Evolutionary conservation across 805 yeast genomes (phyloP), one percentile per base, ranked within the genome.

Genomic region (Metschnikowia cerradonensis): DNA sequence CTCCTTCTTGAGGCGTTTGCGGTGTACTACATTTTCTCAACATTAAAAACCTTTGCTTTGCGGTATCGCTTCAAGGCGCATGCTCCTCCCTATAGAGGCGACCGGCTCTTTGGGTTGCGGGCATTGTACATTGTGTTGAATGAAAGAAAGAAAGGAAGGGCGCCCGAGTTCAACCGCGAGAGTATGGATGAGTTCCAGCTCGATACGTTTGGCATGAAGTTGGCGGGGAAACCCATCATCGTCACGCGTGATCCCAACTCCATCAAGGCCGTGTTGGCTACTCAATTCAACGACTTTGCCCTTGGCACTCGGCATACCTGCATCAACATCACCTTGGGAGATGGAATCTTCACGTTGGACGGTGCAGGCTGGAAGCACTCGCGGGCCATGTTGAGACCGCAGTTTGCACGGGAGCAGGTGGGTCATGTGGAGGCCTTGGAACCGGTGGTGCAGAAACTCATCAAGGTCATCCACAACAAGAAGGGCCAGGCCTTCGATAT

Each of bases 281-380:
- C 66, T 5, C 66, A 63, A 40, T 63, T 63, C 44, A 56, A 55
- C 38, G 67, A 63, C 51, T 63, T 60, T 48, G 54, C 59, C 15
- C 55, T 63, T 35, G 67, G 67, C 3, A 52, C 53, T 15, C 62
- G 67, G 43, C 62, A 60, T 46, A 48, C 58, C 33, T 58, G 57
- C 36, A 52, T 63, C 45, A 42, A 43, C 37, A 57, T 65, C 6
- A 54, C 59, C 36, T 53, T 63, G 44, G 67, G 67, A 14, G 66
- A 63, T 39, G 67, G 67, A 2, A 63, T 63, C 39, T 63, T 63
- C 51, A 63, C 67, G 6, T 54, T 63, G 44, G 67, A 63, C 39
- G 67, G 67, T 10, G 60, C 55, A 10, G 67, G 66, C 2, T 63
- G 67, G 67, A 63, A 63, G 48, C 67, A 63, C 43, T 59, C 64